These are phyloP conservation scores for Themeda triandra DNA, from an alignment of 176 grass and related monocot species.

Conservation along the genomic window DNA sequence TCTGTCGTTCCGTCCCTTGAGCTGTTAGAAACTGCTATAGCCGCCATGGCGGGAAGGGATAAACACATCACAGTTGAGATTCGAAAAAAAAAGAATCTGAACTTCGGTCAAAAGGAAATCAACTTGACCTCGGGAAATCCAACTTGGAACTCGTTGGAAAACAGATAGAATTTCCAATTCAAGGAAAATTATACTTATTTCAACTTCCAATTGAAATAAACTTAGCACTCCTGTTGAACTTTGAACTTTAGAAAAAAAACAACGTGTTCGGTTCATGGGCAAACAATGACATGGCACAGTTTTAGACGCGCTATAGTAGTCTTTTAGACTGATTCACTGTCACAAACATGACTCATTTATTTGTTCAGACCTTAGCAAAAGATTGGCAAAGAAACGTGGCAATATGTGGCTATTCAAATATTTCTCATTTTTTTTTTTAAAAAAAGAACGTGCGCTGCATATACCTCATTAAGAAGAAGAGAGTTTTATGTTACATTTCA, in stretches of 20 bases:
- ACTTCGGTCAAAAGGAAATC: not conserved
- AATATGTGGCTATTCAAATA: no score
- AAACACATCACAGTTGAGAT: not conserved
- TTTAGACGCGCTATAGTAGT: no score
- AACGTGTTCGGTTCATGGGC: not conserved
- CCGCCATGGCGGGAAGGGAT: not conserved
- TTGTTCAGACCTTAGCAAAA: no score
- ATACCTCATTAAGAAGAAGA: no score
- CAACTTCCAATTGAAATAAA: not conserved
- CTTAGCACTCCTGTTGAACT: not conserved
- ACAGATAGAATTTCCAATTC: not conserved
- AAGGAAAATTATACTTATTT: not conserved
- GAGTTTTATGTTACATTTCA: no score
- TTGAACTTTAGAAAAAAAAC: not conserved
- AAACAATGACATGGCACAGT: not conserved
- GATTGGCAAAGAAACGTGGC: no score
- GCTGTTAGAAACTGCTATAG: slow-evolving; percentile 33
- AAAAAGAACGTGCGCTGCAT: no score
- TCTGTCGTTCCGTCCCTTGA: slow-evolving; percentile 47
- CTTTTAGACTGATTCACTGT: no score
- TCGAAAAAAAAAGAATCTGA: not conserved
- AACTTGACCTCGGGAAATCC: not conserved
- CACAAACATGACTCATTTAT: no score
- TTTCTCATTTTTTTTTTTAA: no score
- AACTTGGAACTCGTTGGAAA: not conserved